Percentiles rank a stretch among this genome's conserved stretches.
Evolutionary conservation across 345 rosid species (phyloP).

Genomic region (Lagerstroemia speciosa): DNA sequence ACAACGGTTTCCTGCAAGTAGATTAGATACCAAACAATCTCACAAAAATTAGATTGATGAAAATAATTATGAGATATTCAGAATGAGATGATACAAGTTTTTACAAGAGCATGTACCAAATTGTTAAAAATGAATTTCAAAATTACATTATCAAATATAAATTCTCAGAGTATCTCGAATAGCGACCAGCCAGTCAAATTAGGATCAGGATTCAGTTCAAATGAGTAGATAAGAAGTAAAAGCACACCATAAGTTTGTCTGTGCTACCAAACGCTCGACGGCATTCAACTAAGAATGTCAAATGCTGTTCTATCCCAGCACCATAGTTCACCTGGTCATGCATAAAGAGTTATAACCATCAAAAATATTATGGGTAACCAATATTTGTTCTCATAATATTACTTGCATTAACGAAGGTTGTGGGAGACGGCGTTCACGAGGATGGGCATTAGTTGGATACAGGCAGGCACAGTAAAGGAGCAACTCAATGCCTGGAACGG

Average conservation of each 20-base stretch:
- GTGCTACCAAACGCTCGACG: conserved; percentile 66
- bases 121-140: background rate
- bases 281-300: conserved; percentile 73
- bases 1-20: conserved; percentile 69
- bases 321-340: conserved; percentile 64
- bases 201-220: background rate
- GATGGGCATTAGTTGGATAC: too few species aligned
- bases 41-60: background rate
- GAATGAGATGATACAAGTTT: background rate
- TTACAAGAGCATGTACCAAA: background rate
- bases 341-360: background rate
- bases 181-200: background rate
- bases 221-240: background rate
- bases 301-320: conserved; percentile 50
- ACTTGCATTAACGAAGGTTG: too few species aligned
- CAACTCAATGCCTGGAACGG: too few species aligned
- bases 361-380: background rate
- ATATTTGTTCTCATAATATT: background rate
- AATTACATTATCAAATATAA: background rate
- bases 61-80: background rate
- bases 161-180: background rate
- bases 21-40: background rate
- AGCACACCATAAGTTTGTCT: conserved; percentile 61
- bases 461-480: too few species aligned
- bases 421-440: too few species aligned